These are phyloP conservation scores for Cytospora piceae DNA, from an alignment of 2,329 filamentous ascomycete species.

Conservation along the genomic window DNA sequence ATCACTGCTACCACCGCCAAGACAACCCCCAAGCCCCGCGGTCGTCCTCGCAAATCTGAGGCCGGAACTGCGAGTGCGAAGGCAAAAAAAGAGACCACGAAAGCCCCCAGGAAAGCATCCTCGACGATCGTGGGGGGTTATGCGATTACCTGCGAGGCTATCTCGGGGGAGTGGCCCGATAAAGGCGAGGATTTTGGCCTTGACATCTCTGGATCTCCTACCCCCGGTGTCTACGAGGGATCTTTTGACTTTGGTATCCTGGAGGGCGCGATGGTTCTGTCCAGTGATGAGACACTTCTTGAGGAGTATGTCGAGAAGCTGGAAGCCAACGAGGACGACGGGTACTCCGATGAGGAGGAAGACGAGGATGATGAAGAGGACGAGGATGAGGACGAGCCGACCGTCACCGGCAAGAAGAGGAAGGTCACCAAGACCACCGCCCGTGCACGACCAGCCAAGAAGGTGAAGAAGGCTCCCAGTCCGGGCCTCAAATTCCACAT, in stretches of 20 bases:
- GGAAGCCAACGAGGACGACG: slow-evolving; percentile 22
- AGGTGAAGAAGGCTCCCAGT: slow-evolving; percentile 29
- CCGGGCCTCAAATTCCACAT: slow-evolving; percentile 33
- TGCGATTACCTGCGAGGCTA: slow-evolving; percentile 36
- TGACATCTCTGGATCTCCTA: slow-evolving; percentile 34
- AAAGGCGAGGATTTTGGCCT: slow-evolving; percentile 35
- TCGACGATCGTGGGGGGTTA: slow-evolving; percentile 35
- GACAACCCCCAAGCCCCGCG: not conserved
- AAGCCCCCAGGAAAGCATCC: not conserved
- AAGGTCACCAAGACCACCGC: slow-evolving; percentile 22
- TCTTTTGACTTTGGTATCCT: slow-evolving; percentile 39
- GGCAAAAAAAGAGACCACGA: not conserved
- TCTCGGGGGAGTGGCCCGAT: slow-evolving; percentile 35
- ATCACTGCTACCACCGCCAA: not conserved
- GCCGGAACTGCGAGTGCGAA: too few species aligned
- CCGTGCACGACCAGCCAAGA: slow-evolving; percentile 26
- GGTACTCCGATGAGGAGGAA: slow-evolving; percentile 13
- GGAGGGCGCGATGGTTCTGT: slow-evolving; percentile 38
- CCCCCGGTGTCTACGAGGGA: slow-evolving; percentile 36
- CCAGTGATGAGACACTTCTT: slow-evolving; percentile 34
- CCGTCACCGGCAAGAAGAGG: slow-evolving; percentile 32
- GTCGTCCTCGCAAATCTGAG: slow-evolving; percentile 1
- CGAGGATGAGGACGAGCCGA: slow-evolving; percentile 12
- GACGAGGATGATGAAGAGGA: slow-evolving; percentile 9
- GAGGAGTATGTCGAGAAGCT: slow-evolving; percentile 34